These are phyloP conservation scores for Fabrea salina DNA, from an alignment of 169 alveolate genomes.

Conservation along the genomic window DNA sequence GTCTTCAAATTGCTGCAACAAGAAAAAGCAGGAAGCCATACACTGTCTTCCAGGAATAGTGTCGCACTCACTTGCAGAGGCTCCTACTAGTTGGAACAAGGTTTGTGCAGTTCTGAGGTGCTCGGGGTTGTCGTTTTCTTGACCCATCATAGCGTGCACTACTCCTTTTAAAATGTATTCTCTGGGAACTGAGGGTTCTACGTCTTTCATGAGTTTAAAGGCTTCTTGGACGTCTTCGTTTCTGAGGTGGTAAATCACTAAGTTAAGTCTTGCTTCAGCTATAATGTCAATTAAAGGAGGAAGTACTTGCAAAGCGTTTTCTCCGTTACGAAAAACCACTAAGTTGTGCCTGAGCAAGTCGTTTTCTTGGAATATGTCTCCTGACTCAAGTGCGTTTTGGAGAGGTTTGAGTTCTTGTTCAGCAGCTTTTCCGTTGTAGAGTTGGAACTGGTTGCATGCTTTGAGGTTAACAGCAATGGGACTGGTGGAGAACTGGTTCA, in stretches of 20 bases:
- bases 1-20: constrained; percentile 84
- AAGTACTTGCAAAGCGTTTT: constrained; percentile 81
- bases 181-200: constrained; percentile 78
- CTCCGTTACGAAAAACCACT: constrained; percentile 86
- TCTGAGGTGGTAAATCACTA: constrained; percentile 82
- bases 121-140: constrained; percentile 72
- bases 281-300: constrained; percentile 86
- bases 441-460: constrained; percentile 86
- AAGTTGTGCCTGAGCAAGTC: constrained; percentile 87
- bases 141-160: constrained; percentile 81
- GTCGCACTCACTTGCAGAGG: constrained; percentile 89
- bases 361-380: constrained; percentile 70
- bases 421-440: constrained; percentile 74
- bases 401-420: constrained; percentile 61
- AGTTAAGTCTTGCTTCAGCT: constrained; percentile 89
- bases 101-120: constrained; percentile 75
- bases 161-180: constrained; percentile 86
- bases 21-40: constrained; percentile 87
- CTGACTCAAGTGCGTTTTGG: constrained; percentile 44
- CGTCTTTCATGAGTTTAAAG: constrained; percentile 73
- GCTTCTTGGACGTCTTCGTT: constrained; percentile 81
- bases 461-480: constrained; percentile 84
- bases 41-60: constrained; percentile 91
- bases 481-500: constrained; percentile 62
- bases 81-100: constrained; percentile 86